These are phyloP conservation scores for Phytophthora ramorum DNA, from an alignment of 352 stramenopile species.

Conservation along the genomic window DNA sequence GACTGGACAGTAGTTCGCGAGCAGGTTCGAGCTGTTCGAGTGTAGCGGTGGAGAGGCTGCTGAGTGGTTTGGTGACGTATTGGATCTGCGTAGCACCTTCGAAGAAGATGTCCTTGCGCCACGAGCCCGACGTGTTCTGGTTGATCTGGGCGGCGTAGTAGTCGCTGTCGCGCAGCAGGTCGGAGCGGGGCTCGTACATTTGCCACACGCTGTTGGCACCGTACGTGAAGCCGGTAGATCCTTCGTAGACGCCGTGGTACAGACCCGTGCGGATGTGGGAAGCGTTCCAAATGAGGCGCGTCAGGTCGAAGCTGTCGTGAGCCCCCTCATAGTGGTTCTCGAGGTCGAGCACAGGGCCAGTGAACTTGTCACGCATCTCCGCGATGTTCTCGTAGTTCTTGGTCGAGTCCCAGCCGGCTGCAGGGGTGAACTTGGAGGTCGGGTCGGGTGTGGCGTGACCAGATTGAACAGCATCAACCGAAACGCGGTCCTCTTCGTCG, in stretches of 20 bases:
- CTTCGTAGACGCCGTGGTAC: slow-evolving; percentile 30
- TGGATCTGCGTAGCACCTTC: slow-evolving; percentile 21
- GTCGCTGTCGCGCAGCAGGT: too few species aligned
- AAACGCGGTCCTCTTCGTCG: slow-evolving; percentile 22
- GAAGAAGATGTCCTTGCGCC: slow-evolving; percentile 20
- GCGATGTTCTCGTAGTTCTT: slow-evolving; percentile 38
- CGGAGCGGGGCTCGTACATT: too few species aligned
- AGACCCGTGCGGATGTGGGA: slow-evolving; percentile 26
- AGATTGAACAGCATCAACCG: slow-evolving; percentile 16
- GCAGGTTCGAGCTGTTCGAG: slow-evolving; percentile 18
- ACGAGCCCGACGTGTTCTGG: slow-evolving; percentile 26
- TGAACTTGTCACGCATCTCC: slow-evolving; percentile 32
- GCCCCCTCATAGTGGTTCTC: slow-evolving; percentile 36
- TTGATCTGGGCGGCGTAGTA: too few species aligned
- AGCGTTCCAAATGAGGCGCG: slow-evolving; percentile 22
- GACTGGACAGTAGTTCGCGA: slow-evolving; percentile 1
- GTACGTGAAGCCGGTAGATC: slow-evolving; percentile 24
- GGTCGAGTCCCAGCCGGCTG: slow-evolving; percentile 20
- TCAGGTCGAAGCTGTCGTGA: slow-evolving; percentile 12
- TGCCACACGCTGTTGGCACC: slow-evolving; percentile 28
- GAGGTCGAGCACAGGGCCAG: slow-evolving; percentile 19
- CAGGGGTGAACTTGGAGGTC: not conserved
- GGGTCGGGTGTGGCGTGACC: slow-evolving; percentile 12
- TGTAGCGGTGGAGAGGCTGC: not conserved
- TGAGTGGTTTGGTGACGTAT: slow-evolving; percentile 26